Evolutionary conservation across 768 basidiomycete species (phyloP).

Genomic region (Tricholoma terreum): DNA sequence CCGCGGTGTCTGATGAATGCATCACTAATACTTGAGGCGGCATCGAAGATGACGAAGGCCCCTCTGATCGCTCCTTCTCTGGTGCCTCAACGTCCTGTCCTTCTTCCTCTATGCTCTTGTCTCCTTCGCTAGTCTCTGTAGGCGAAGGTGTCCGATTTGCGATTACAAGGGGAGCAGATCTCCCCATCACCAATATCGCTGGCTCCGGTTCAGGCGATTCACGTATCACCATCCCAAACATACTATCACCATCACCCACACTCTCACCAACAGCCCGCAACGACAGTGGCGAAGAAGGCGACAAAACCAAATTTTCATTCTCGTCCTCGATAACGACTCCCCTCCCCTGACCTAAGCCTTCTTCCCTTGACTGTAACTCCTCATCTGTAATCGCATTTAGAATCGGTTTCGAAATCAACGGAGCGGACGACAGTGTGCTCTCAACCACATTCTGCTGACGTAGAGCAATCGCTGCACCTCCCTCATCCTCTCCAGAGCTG

Average conservation of each 20-base stretch:
- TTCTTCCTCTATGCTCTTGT: constrained; percentile 1
- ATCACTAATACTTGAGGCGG: constrained; percentile 8
- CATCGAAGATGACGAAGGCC: constrained; percentile 13
- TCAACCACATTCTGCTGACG: background rate
- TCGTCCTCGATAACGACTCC: background rate
- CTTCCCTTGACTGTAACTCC: background rate
- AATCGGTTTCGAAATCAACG: background rate
- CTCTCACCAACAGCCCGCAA: background rate
- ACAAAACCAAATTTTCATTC: constrained; percentile 14
- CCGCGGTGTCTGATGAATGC: background rate
- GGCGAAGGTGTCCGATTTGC: constrained; percentile 28
- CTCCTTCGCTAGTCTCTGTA: background rate
- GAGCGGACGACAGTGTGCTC: background rate
- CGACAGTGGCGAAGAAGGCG: constrained; percentile 5
- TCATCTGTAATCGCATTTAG: background rate
- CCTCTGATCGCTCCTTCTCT: background rate
- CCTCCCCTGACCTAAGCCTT: background rate
- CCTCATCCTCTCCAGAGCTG: background rate
- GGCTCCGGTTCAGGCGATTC: constrained; percentile 20
- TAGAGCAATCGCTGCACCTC: background rate
- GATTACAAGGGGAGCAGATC: constrained; percentile 14
- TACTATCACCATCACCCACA: background rate
- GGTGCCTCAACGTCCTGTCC: background rate
- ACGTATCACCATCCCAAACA: background rate
- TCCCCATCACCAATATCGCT: constrained; percentile 8